Conservation (phyloP, 352 stramenopile species). For the Thalassiosira pacifica region DNA sequence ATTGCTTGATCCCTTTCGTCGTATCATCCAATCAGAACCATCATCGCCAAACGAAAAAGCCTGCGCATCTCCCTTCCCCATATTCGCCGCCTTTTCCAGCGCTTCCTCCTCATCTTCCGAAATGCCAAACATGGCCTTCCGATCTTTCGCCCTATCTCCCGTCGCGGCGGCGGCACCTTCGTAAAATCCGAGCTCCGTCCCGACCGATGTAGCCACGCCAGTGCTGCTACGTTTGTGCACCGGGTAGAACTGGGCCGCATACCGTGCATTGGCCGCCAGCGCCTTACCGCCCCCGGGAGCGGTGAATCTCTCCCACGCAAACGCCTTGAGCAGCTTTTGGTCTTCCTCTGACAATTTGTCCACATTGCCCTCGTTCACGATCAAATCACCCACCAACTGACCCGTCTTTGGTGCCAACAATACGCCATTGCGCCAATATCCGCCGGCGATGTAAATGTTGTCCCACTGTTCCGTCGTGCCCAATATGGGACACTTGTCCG, state of each 20-base stretch:
- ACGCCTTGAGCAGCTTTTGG: constrained; percentile 70
- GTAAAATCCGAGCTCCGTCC: constrained; percentile 86
- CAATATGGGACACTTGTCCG: constrained; percentile 88
- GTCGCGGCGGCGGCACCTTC: constrained; percentile 74
- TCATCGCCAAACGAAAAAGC: constrained; percentile 65
- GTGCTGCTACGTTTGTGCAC: constrained; percentile 71
- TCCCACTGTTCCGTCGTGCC: constrained; percentile 82
- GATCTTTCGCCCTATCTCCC: constrained; percentile 76
- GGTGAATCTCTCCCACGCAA: constrained; percentile 85
- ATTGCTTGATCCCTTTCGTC: neutral
- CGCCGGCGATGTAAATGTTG: constrained; percentile 88
- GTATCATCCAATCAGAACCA: constrained; percentile 37
- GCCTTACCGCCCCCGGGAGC: constrained; percentile 58
- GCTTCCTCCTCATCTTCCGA: constrained; percentile 54
- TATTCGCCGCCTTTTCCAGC: constrained; percentile 75
- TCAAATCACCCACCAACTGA: constrained; percentile 86
- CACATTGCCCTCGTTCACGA: constrained; percentile 66
- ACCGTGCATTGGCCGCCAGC: constrained; percentile 78
- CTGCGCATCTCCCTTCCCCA: constrained; percentile 70
- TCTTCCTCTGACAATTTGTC: constrained; percentile 55
- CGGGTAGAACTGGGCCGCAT: constrained; percentile 82
- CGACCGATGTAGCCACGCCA: constrained; percentile 78
- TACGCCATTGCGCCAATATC: constrained; percentile 90
- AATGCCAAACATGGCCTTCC: constrained; percentile 68
- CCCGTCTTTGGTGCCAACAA: constrained; percentile 88